phyloP scores from a whole-genome alignment of 164 flowering plant species.

The Dillenia turbinata region DNA sequence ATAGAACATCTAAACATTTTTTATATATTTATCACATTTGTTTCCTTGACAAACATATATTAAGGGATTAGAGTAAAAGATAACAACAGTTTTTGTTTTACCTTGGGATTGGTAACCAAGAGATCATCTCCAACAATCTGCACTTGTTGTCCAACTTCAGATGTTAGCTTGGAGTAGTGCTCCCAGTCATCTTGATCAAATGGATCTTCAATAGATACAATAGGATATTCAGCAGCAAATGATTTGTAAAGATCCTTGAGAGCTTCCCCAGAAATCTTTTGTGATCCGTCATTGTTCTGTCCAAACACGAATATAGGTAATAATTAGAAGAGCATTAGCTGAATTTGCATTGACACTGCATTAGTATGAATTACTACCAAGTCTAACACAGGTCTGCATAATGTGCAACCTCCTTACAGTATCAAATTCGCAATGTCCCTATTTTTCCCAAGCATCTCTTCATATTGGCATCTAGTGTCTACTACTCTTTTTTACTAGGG shows the following conservation, averaged over 20 bases:
- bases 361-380: too few relatives aligned
- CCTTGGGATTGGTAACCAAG: slow-evolving; percentile 93
- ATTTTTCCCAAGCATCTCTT: too few relatives aligned
- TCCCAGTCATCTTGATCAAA: slow-evolving; percentile 98
- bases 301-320: slow-evolving; percentile 7
- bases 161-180: slow-evolving; percentile 63
- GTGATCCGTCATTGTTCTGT: slow-evolving; percentile 78
- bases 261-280: slow-evolving; percentile 76
- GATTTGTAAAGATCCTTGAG: slow-evolving; percentile 82
- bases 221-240: slow-evolving; percentile 75
- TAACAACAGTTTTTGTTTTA: slow-evolving; percentile 6
- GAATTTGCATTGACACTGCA: too few relatives aligned
- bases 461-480: too few relatives aligned
- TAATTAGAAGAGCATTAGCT: neutral
- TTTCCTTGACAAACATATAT: too few relatives aligned
- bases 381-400: too few relatives aligned
- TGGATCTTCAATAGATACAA: slow-evolving; percentile 90
- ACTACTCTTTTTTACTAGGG: too few relatives aligned
- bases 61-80: too few relatives aligned
- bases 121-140: slow-evolving; percentile 96
- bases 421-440: too few relatives aligned
- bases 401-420: too few relatives aligned
- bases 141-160: slow-evolving; percentile 62
- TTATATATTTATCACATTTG: too few relatives aligned
- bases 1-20: too few relatives aligned